These are phyloP conservation scores for Ogataea kodamae DNA, from an alignment of 805 yeast species.

Conservation along the genomic window DNA sequence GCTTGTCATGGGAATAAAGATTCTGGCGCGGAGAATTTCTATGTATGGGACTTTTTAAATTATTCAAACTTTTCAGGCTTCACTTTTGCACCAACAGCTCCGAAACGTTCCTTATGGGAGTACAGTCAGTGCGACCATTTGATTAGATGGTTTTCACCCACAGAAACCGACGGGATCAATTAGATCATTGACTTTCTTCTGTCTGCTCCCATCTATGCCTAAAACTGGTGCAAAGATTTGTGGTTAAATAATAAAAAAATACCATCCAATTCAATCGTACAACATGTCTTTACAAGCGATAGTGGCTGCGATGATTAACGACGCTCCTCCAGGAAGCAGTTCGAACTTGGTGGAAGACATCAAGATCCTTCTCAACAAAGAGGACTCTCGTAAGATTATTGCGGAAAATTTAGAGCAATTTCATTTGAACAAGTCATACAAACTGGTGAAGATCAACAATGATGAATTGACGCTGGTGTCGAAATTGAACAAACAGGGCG, in stretches of 20 bases:
- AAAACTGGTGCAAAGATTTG: no score
- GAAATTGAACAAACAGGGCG: constrained; percentile 43
- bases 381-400: constrained; percentile 26
- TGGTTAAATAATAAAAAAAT: no score
- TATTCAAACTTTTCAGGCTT: no score
- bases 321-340: constrained; percentile 58
- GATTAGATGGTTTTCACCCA: no score
- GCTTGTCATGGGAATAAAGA: constrained; percentile 8
- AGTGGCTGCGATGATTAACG: constrained; percentile 37
- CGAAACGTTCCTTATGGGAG: no score
- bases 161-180: no score
- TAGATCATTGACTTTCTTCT: constrained; percentile 1
- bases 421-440: constrained; percentile 29
- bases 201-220: no score
- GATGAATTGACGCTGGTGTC: constrained; percentile 39
- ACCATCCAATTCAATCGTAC: no score
- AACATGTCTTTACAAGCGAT: constrained; percentile 30
- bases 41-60: no score
- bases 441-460: constrained; percentile 30
- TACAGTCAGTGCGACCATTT: no score
- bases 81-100: no score
- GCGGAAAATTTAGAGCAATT: constrained; percentile 25
- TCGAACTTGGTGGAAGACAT: constrained; percentile 30
- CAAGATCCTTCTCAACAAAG: constrained; percentile 25
- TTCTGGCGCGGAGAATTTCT: constrained; percentile 10